Base-by-base conservation (phyloP, 495 filamentous ascomycete species). In the Parathielavia hyrcaniae region DNA sequence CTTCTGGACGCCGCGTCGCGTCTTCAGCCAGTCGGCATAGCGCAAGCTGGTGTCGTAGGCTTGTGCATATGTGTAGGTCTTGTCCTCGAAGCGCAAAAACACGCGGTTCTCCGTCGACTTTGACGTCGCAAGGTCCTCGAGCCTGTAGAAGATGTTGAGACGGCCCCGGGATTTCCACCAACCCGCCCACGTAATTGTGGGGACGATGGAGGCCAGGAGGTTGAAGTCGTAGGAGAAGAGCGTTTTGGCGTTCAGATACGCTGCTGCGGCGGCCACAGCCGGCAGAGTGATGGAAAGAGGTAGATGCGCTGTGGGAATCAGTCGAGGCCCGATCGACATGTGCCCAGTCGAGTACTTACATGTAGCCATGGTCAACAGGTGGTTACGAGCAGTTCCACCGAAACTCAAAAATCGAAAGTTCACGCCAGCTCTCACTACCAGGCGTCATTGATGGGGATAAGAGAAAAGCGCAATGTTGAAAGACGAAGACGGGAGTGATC, bases 21-120 rank as follows among this genome's bases (percentile, higher is more conserved):
- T 81, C 71, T 86, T 87, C 55, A 97, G 74, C 88, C 88, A 97
- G 39, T 83, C 79, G 17, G 88, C 91, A 64, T 93, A 93, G 54
- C 84, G 87, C 39, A 97, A 73, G 0, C 80, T 80, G 5, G 73
- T 83, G 39, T 89, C 77, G 68, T 98, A 95, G 2, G 83, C 77
- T 63, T 95, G 81, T n/a, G 81, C 82, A 72, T 86, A 96, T 3
- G 88, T 90, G 83, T 89, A 95, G 48, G 76, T 72, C 55, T 76
- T 80, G 57, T 89, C 87, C 61, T 92, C 77, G 66, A 87, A 91
- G 45, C 90, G 79, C 26, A 98, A 74, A 60, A 87, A 91, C 11
- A 77, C 63, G 3, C 77, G 74, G 62, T 84, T 73, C 13, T 75
- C 80, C 1, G 79, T 79, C 20, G 78, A 75, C 26, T 80, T 73